Conservation (phyloP, 495 filamentous ascomycete genomes). For the Cudoniella acicularis region DNA sequence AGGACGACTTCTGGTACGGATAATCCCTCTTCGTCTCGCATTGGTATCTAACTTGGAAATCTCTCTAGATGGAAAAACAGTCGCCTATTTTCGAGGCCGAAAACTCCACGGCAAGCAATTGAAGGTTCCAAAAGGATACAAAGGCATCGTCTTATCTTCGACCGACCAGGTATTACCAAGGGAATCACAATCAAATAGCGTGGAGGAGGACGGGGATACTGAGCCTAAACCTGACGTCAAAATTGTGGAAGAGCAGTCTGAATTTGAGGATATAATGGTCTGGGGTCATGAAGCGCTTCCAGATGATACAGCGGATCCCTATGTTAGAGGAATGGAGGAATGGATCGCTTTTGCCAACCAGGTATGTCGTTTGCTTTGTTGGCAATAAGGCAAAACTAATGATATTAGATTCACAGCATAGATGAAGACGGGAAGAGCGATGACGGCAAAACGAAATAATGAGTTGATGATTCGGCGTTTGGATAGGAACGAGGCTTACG, state of each 20-base stretch:
- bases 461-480: not conserved
- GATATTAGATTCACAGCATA: constrained; percentile 14
- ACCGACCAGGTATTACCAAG: constrained; percentile 19
- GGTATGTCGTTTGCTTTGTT: constrained; percentile 13
- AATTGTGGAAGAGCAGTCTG: constrained; percentile 55
- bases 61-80: constrained; percentile 38
- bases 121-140: constrained; percentile 70
- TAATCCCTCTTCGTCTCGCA: constrained; percentile 10
- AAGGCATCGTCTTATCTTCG: constrained; percentile 48
- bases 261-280: constrained; percentile 75
- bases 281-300: constrained; percentile 72
- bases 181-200: constrained; percentile 8
- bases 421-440: not conserved
- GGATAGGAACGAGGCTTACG: not conserved
- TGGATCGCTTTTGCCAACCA: constrained; percentile 74
- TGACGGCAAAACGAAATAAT: not conserved
- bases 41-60: not conserved
- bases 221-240: constrained; percentile 49
- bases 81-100: constrained; percentile 77
- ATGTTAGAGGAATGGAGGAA: constrained; percentile 67
- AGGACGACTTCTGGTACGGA: constrained; percentile 26
- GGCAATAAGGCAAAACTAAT: not conserved
- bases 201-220: constrained; percentile 41
- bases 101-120: constrained; percentile 68
- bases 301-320: constrained; percentile 48